Percentiles rank a stretch among this genome's conserved stretches.
phyloP scores from a whole-genome alignment of 345 rosid genomes.

The Eucalyptus marginata region DNA sequence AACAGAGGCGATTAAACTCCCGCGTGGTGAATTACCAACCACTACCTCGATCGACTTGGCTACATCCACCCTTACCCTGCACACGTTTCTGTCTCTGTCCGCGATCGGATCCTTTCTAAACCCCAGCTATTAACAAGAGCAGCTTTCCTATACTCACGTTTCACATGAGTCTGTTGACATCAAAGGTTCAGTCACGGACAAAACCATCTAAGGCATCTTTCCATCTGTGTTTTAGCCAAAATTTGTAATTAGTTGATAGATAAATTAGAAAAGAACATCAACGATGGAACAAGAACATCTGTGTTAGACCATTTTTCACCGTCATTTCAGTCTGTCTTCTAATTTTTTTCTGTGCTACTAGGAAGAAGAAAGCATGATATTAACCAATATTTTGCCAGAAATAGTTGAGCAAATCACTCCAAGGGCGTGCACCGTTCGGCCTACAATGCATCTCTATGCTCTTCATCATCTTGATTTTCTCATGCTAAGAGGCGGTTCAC shows the following conservation, averaged over 20 bases:
- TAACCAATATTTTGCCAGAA: neutral
- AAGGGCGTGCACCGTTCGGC: neutral
- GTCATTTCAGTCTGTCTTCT: neutral
- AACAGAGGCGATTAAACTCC: neutral
- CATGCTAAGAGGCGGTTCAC: neutral
- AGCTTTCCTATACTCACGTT: neutral
- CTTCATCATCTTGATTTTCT: neutral
- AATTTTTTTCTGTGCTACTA: neutral
- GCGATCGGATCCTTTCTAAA: neutral
- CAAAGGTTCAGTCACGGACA: neutral
- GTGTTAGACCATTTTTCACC: neutral
- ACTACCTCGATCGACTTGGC: neutral
- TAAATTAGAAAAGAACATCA: neutral
- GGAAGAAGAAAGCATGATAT: too few relatives aligned
- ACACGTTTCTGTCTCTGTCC: neutral
- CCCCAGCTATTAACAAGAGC: neutral
- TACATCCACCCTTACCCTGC: neutral
- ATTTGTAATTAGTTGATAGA: neutral
- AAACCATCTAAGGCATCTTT: neutral
- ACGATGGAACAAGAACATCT: neutral
- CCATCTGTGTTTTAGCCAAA: neutral
- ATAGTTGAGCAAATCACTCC: neutral
- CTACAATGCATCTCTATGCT: neutral
- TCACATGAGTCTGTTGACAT: neutral
- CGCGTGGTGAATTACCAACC: neutral